Evolutionary conservation across 768 basidiomycete species (phyloP).

Genomic region (Pleurotus djamor): DNA sequence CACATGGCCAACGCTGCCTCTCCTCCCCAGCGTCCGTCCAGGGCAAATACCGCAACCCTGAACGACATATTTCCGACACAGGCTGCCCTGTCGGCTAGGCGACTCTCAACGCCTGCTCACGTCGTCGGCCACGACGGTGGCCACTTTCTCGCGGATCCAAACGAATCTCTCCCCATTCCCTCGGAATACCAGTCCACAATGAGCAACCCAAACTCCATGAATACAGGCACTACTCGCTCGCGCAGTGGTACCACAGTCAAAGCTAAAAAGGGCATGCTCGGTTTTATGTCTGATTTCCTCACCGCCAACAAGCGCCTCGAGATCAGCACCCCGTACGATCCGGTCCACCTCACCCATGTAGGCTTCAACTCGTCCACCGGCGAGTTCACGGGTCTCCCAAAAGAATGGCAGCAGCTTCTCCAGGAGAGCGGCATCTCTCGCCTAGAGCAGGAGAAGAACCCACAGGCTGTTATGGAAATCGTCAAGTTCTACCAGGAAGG

Average conservation of each 20-base stretch:
- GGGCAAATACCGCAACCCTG: constrained; percentile 81
- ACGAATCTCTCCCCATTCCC: constrained; percentile 35
- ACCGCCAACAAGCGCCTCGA: constrained; percentile 76
- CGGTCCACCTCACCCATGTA: constrained; percentile 98
- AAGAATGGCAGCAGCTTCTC: constrained; percentile 98
- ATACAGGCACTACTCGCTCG: constrained; percentile 27
- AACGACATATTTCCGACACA: constrained; percentile 65
- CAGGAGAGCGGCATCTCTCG: constrained; percentile 95
- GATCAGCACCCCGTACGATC: constrained; percentile 98
- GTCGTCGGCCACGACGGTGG: constrained; percentile 28
- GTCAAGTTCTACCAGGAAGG: constrained; percentile 98
- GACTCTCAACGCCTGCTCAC: constrained; percentile 46
- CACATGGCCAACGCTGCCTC: constrained; percentile 37
- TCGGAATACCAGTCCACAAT: constrained; percentile 23
- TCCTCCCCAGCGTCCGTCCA: constrained; percentile 77
- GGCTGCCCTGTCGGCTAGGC: constrained; percentile 38
- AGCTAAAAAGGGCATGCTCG: constrained; percentile 68
- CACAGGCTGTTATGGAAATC: constrained; percentile 97
- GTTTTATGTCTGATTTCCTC: constrained; percentile 70
- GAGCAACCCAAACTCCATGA: constrained; percentile 16
- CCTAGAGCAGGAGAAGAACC: constrained; percentile 95
- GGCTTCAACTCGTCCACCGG: constrained; percentile 99
- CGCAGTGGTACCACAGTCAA: constrained; percentile 48
- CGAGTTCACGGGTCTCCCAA: constrained; percentile 96
- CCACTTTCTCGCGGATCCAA: constrained; percentile 44